Conservation (phyloP, 495 filamentous ascomycete genomes). For the Podospora bellae-mahoneyi region DNA sequence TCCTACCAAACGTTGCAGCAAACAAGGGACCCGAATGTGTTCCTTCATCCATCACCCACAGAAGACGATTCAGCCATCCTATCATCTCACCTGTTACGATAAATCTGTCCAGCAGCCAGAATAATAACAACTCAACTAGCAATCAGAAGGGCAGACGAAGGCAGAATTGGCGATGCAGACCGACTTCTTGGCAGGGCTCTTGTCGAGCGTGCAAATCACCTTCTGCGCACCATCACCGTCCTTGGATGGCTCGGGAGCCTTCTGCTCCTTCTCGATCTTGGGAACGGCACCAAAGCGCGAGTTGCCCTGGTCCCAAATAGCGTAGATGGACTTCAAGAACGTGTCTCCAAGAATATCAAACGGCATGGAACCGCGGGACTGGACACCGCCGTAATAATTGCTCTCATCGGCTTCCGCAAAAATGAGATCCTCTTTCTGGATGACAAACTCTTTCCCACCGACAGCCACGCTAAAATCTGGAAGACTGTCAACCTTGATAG, state of each 20-base stretch:
- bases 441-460: slow-evolving; percentile 59
- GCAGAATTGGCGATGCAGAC: neutral
- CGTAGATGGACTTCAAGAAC: slow-evolving; percentile 73
- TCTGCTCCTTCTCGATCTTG: slow-evolving; percentile 57
- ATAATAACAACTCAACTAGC: neutral
- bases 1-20: neutral
- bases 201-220: neutral
- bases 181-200: neutral
- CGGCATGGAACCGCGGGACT: slow-evolving; percentile 61
- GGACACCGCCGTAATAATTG: slow-evolving; percentile 70
- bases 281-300: slow-evolving; percentile 66
- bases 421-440: slow-evolving; percentile 70
- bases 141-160: neutral
- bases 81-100: neutral
- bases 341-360: slow-evolving; percentile 75
- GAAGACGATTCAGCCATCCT: neutral
- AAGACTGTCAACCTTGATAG: slow-evolving; percentile 54
- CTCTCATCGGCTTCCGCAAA: slow-evolving; percentile 58
- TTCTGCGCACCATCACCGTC: neutral
- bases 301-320: slow-evolving; percentile 75
- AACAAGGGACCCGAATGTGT: neutral
- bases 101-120: neutral
- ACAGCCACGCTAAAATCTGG: slow-evolving; percentile 67
- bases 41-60: neutral
- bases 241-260: slow-evolving; percentile 20